Evolutionary conservation across 2,329 filamentous ascomycete genomes (phyloP).

Genomic region (Aspergillus pseudonomiae): DNA sequence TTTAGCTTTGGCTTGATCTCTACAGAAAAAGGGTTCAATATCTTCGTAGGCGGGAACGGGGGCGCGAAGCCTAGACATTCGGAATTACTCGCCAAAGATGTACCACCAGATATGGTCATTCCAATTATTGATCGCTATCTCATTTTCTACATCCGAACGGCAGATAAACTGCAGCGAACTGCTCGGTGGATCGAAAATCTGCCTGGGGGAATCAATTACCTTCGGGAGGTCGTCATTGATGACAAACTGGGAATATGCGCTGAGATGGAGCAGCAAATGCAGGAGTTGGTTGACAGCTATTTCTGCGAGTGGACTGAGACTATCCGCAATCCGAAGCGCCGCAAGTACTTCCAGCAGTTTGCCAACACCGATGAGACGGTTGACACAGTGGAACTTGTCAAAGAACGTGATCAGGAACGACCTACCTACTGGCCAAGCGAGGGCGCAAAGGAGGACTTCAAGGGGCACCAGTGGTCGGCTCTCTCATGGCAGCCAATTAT

Average conservation of each 20-base stretch:
- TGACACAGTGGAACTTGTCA: slow-evolving; percentile 69
- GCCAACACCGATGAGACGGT: slow-evolving; percentile 75
- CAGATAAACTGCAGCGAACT: slow-evolving; percentile 85
- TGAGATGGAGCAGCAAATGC: slow-evolving; percentile 85
- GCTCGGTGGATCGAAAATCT: slow-evolving; percentile 85
- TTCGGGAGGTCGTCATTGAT: slow-evolving; percentile 78
- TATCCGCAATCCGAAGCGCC: slow-evolving; percentile 68
- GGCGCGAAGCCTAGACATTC: slow-evolving; percentile 82
- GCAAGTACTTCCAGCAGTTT: slow-evolving; percentile 77
- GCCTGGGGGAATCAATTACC: slow-evolving; percentile 80
- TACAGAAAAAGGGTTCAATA: slow-evolving; percentile 90
- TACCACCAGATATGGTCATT: slow-evolving; percentile 78
- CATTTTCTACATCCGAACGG: slow-evolving; percentile 91
- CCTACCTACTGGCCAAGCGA: slow-evolving; percentile 79
- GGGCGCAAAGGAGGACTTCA: slow-evolving; percentile 71
- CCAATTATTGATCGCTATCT: slow-evolving; percentile 86
- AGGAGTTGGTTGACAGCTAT: slow-evolving; percentile 77
- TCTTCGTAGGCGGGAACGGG: slow-evolving; percentile 88
- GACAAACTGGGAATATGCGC: slow-evolving; percentile 85
- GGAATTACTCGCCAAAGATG: slow-evolving; percentile 83
- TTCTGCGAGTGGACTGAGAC: slow-evolving; percentile 93
- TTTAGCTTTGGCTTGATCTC: slow-evolving; percentile 82
- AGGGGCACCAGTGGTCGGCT: slow-evolving; percentile 64
- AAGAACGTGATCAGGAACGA: slow-evolving; percentile 72
- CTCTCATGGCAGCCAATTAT: slow-evolving; percentile 81